Percentiles rank a stretch among this genome's conserved stretches.
These are phyloP conservation scores for Pontederia paniculata DNA, from an alignment of 176 grass and related monocot species.

Conservation along the genomic window DNA sequence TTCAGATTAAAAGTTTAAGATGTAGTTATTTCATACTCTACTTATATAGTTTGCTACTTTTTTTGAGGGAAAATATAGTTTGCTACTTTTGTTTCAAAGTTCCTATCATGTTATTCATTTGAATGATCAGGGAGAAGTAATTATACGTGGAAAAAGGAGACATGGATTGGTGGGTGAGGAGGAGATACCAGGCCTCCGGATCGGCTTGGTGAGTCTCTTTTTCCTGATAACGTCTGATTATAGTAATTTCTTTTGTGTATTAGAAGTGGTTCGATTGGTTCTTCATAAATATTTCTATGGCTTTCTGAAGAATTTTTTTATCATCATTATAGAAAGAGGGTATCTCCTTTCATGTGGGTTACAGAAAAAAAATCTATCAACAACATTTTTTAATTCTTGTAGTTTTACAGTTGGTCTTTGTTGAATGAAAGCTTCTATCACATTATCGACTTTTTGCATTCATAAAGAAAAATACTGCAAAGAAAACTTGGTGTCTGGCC, in stretches of 20 bases:
- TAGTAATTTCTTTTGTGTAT: constrained; percentile 10
- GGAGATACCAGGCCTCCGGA: constrained; percentile 73
- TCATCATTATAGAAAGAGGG: no score
- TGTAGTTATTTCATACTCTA: not conserved
- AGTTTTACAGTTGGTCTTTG: no score
- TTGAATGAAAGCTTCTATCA: no score
- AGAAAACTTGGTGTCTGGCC: no score
- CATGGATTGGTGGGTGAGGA: constrained; percentile 90
- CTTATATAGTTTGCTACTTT: not conserved
- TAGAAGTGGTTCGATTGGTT: no score
- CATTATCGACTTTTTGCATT: no score
- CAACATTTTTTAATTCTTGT: no score
- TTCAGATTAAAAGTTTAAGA: constrained; percentile 1
- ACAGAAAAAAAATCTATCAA: no score
- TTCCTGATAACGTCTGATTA: constrained; percentile 10
- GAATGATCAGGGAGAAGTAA: constrained; percentile 59
- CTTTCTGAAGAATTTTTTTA: no score
- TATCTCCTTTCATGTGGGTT: no score
- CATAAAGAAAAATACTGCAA: no score
- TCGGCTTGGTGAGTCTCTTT: constrained; percentile 60
- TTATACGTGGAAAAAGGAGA: constrained; percentile 68
- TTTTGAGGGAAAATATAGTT: not conserved
- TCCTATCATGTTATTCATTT: not conserved
- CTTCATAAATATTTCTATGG: no score
- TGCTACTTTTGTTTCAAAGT: constrained; percentile 1